phyloP scores from a whole-genome alignment of 2,329 filamentous ascomycete species.

The Cordyceps farinosa region DNA sequence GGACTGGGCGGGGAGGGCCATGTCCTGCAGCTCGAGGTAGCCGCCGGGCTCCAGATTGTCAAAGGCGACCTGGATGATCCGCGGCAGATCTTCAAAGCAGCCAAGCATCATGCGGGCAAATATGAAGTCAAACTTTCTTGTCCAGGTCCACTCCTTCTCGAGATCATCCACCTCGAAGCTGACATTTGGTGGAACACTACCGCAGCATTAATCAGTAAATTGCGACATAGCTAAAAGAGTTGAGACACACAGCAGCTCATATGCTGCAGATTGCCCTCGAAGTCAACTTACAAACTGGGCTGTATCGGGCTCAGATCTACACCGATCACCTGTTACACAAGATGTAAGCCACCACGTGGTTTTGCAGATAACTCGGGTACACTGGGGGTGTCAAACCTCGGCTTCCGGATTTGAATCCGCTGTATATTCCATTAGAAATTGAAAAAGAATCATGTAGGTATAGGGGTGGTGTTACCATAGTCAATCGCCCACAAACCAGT shows the following conservation, averaged over 20 bases:
- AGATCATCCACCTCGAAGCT: conserved; percentile 45
- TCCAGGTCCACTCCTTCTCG: conserved; percentile 39
- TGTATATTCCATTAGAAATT: conserved; percentile 19
- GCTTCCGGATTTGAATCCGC: conserved; percentile 31
- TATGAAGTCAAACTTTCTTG: conserved; percentile 39
- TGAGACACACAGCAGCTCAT: too few species aligned
- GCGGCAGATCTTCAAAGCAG: conserved; percentile 34
- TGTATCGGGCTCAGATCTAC: conserved; percentile 44
- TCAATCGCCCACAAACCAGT: conserved; percentile 47
- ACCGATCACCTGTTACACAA: conserved; percentile 30
- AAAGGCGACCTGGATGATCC: conserved; percentile 35
- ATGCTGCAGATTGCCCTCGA: not conserved
- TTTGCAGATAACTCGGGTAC: rapidly evolving
- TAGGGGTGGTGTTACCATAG: conserved; percentile 29
- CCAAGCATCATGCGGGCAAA: conserved; percentile 39
- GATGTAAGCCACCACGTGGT: not conserved
- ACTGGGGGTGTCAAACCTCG: conserved; percentile 22
- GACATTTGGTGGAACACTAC: conserved; percentile 47
- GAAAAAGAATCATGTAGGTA: not conserved
- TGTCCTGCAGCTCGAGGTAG: conserved; percentile 43
- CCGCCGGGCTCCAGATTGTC: conserved; percentile 41
- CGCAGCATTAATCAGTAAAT: not conserved
- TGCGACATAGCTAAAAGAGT: not conserved
- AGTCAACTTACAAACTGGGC: conserved; percentile 30
- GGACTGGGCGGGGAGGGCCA: conserved; percentile 35